Conservation (phyloP, 495 filamentous ascomycete species). For the Massariosphaeria phaeospora region DNA sequence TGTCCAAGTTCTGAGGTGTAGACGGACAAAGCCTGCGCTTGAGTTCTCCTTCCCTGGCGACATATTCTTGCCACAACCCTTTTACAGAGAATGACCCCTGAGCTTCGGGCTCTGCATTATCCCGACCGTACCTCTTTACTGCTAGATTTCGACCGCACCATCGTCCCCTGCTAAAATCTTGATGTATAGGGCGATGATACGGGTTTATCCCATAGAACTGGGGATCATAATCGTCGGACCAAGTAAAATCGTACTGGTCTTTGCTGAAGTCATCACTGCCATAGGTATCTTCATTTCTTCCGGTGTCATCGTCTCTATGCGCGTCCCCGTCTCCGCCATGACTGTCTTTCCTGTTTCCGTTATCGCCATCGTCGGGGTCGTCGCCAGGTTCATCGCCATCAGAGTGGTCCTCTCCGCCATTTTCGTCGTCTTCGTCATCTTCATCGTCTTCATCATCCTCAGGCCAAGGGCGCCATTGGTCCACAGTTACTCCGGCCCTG, state of each 20-base stretch:
- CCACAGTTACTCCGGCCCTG: slow-evolving; percentile 1
- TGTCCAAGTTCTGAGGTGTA: no score
- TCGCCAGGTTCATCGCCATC: not conserved
- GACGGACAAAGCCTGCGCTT: no score
- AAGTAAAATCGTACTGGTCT: no score
- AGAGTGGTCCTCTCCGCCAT: not conserved
- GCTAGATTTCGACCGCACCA: no score
- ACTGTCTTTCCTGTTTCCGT: not conserved
- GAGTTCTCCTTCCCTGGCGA: no score
- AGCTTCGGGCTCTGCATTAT: no score
- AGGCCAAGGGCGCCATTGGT: not conserved
- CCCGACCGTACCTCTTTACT: no score
- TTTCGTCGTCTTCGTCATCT: not conserved
- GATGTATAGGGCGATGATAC: not conserved
- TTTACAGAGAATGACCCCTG: no score
- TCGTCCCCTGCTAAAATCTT: slow-evolving; percentile 1
- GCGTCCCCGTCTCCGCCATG: not conserved
- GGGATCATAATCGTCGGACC: no score
- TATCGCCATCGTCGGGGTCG: slow-evolving; percentile 4
- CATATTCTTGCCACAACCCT: no score
- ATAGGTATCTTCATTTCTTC: not conserved
- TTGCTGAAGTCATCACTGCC: not conserved
- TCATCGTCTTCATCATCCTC: not conserved
- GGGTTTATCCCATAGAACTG: not conserved
- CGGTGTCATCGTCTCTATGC: not conserved